Evolutionary conservation across 2,329 filamentous ascomycete species (phyloP).

Genomic region (Corynespora cassiicola): DNA sequence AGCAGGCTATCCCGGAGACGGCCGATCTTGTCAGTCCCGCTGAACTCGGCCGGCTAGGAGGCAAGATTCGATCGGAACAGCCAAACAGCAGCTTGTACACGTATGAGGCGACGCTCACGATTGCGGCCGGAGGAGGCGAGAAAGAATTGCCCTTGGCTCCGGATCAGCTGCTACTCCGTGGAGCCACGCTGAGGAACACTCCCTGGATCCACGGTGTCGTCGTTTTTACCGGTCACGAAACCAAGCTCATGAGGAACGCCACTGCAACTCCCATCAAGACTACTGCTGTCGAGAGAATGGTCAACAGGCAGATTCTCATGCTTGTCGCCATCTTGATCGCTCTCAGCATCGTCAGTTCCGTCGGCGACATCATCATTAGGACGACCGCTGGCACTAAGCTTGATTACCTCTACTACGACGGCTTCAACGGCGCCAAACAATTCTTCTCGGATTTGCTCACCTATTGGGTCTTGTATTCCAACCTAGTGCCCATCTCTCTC

Average conservation of each 20-base stretch:
- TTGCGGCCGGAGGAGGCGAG: constrained; percentile 88
- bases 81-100: constrained; percentile 98
- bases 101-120: constrained; percentile 93
- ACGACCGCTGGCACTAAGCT: constrained; percentile 67
- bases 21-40: constrained; percentile 82
- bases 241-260: constrained; percentile 98
- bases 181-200: constrained; percentile 92
- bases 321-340: constrained; percentile 82
- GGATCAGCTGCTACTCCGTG: constrained; percentile 90
- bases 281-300: constrained; percentile 91
- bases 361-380: constrained; percentile 86
- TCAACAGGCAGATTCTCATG: constrained; percentile 92
- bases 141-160: constrained; percentile 90
- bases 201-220: constrained; percentile 97
- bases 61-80: constrained; percentile 90
- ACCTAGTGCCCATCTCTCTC: constrained; percentile 93
- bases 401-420: constrained; percentile 71
- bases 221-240: constrained; percentile 97
- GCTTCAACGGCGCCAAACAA: constrained; percentile 72
- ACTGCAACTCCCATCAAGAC: constrained; percentile 97
- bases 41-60: constrained; percentile 84
- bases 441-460: constrained; percentile 96
- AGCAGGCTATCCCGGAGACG: constrained; percentile 95
- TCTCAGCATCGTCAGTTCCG: constrained; percentile 87
- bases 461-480: constrained; percentile 98